A percentile compares a stretch with the other conserved stretches of the same genome.
Evolutionary conservation across 805 yeast genomes (phyloP).

Genomic region (Wickerhamomyces kurtzmanii): DNA sequence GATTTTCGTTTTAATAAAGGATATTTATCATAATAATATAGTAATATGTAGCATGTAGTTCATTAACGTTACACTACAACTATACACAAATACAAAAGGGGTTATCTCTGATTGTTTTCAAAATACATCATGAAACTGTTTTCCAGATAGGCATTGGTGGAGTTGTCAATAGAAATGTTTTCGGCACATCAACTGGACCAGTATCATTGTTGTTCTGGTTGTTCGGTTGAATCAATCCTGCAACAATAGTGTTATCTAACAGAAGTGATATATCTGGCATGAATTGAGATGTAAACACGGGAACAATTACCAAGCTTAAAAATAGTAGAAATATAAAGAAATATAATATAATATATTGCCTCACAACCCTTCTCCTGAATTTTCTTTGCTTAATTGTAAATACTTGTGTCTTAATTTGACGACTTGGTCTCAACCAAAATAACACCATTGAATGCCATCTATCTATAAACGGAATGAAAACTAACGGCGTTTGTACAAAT

Average conservation of each 20-base stretch:
- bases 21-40: too few relatives aligned
- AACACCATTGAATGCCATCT: constrained; percentile 57
- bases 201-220: constrained; percentile 58
- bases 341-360: constrained; percentile 37
- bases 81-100: too few relatives aligned
- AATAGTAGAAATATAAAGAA: constrained; percentile 28
- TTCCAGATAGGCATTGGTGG: constrained; percentile 22
- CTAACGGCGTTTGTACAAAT: constrained; percentile 48
- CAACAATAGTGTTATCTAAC: constrained; percentile 13
- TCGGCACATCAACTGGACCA: constrained; percentile 42
- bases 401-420: constrained; percentile 25
- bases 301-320: constrained; percentile 32
- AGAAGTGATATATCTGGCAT: constrained; percentile 16
- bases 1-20: too few relatives aligned
- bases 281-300: constrained; percentile 28
- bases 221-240: constrained; percentile 50
- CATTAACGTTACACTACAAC: too few relatives aligned
- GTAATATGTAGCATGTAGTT: too few relatives aligned
- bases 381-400: constrained; percentile 27
- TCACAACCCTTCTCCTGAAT: constrained; percentile 28
- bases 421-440: constrained; percentile 56
- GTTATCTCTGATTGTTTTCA: too few relatives aligned
- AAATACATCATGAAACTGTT: constrained; percentile 18
- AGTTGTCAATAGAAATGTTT: constrained; percentile 27
- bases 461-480: constrained; percentile 55